Evolutionary conservation across 768 basidiomycete genomes (phyloP).

Genomic region (Mycena floridula): DNA sequence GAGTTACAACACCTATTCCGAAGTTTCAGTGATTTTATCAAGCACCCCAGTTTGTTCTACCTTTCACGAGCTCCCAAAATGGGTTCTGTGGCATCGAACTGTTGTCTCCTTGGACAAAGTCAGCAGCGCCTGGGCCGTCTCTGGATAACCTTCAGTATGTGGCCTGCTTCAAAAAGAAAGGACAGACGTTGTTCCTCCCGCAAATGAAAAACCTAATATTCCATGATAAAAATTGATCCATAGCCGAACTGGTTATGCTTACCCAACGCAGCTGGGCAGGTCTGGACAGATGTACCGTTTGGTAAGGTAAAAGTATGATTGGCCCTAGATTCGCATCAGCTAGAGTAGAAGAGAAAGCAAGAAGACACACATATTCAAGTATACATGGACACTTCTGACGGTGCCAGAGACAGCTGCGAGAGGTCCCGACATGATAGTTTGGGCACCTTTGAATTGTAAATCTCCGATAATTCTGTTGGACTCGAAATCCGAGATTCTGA

Average conservation of each 20-base stretch:
- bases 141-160: slow-evolving; percentile 20
- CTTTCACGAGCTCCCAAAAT: slow-evolving; percentile 78
- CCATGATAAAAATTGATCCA: neutral
- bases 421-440: slow-evolving; percentile 50
- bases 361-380: slow-evolving; percentile 59
- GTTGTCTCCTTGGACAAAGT: slow-evolving; percentile 73
- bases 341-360: neutral
- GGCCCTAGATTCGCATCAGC: slow-evolving; percentile 33
- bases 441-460: slow-evolving; percentile 63
- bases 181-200: slow-evolving; percentile 73
- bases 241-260: slow-evolving; percentile 11
- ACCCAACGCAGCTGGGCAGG: slow-evolving; percentile 80
- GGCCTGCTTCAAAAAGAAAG: slow-evolving; percentile 3
- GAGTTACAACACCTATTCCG: slow-evolving; percentile 51
- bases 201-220: slow-evolving; percentile 62
- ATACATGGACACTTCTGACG: slow-evolving; percentile 66
- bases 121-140: slow-evolving; percentile 78
- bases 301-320: slow-evolving; percentile 56
- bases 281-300: slow-evolving; percentile 61
- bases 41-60: slow-evolving; percentile 26
- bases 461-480: slow-evolving; percentile 71
- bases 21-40: neutral
- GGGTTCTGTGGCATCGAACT: slow-evolving; percentile 60
- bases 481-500: slow-evolving; percentile 68
- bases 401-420: slow-evolving; percentile 47